Evolutionary conservation across 192 early-diverging fungal species (phyloP).

Genomic region (Rhizophagus clarus): DNA sequence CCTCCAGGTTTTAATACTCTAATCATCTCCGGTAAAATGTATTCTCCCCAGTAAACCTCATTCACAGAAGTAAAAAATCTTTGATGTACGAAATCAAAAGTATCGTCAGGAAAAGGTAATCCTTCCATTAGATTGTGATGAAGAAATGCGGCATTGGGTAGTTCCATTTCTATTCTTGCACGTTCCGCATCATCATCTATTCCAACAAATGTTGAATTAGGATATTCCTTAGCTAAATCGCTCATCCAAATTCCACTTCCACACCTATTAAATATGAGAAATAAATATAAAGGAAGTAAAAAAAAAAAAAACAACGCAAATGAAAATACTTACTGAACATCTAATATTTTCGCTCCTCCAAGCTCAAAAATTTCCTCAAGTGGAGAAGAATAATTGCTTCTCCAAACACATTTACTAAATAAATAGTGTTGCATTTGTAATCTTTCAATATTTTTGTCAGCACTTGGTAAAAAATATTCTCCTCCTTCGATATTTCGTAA

Average conservation of each 20-base stretch:
- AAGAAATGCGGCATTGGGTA: neutral
- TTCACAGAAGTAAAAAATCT: neutral
- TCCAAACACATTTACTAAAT: slow-evolving; percentile 9
- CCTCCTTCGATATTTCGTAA: neutral
- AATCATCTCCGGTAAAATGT: neutral
- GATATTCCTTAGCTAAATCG: slow-evolving; percentile 1
- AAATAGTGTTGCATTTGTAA: slow-evolving; percentile 20
- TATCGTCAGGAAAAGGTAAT: slow-evolving; percentile 16
- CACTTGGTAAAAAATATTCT: slow-evolving; percentile 12
- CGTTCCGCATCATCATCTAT: slow-evolving; percentile 12
- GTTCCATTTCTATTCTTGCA: slow-evolving; percentile 5
- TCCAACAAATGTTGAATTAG: slow-evolving; percentile 4
- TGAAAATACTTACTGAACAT: slow-evolving; percentile 2
- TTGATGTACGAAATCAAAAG: slow-evolving; percentile 13
- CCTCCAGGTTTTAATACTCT: neutral
- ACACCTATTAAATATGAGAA: neutral
- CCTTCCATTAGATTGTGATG: slow-evolving; percentile 8
- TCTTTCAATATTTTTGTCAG: slow-evolving; percentile 13
- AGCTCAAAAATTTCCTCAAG: neutral
- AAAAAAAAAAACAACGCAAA: too few species aligned
- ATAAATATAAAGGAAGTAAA: neutral
- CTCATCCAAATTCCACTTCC: slow-evolving; percentile 2
- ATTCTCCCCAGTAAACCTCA: neutral
- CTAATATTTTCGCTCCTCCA: slow-evolving; percentile 3
- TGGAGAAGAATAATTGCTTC: neutral